A percentile compares a stretch with the other conserved stretches of the same genome.
Evolutionary conservation across 257 asterid genomes (phyloP).

Genomic region (Misopates orontium): DNA sequence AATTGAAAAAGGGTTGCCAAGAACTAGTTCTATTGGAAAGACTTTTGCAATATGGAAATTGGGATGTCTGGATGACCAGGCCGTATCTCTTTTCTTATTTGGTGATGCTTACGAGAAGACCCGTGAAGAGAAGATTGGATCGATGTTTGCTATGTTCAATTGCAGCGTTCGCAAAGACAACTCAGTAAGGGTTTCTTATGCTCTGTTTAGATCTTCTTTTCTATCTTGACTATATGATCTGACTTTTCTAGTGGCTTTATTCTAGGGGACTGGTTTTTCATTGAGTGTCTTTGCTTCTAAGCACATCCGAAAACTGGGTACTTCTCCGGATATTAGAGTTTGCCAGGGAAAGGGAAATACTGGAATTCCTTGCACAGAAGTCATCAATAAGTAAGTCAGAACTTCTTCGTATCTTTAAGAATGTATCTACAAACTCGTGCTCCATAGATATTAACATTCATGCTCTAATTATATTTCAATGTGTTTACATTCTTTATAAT

Average conservation of each 20-base stretch:
- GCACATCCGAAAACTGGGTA: conserved; percentile 76
- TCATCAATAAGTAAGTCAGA: conserved; percentile 59
- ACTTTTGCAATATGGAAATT: conserved; percentile 73
- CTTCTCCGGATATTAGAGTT: conserved; percentile 74
- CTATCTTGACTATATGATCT: conserved; percentile 7
- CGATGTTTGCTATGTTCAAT: conserved; percentile 72
- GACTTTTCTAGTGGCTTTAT: conserved; percentile 11
- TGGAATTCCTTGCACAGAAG: conserved; percentile 64
- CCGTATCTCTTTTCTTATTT: conserved; percentile 75
- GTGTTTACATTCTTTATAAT: background rate
- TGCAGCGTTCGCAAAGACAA: conserved; percentile 72
- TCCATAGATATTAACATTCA: background rate
- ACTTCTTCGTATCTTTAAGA: conserved; percentile 15
- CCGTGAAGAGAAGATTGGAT: conserved; percentile 64
- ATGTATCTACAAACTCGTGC: background rate
- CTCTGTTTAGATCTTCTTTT: conserved; percentile 12
- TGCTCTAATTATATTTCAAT: too few species aligned
- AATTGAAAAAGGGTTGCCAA: conserved; percentile 62
- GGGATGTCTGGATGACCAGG: conserved; percentile 67
- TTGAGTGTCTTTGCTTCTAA: conserved; percentile 71
- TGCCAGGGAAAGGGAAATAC: conserved; percentile 80
- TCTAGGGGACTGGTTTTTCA: conserved; percentile 75
- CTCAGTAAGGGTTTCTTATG: conserved; percentile 44
- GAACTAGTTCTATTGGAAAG: conserved; percentile 88
- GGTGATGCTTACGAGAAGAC: conserved; percentile 84